phyloP scores from a whole-genome alignment of 805 yeast species.

The Komagataella phaffii region DNA sequence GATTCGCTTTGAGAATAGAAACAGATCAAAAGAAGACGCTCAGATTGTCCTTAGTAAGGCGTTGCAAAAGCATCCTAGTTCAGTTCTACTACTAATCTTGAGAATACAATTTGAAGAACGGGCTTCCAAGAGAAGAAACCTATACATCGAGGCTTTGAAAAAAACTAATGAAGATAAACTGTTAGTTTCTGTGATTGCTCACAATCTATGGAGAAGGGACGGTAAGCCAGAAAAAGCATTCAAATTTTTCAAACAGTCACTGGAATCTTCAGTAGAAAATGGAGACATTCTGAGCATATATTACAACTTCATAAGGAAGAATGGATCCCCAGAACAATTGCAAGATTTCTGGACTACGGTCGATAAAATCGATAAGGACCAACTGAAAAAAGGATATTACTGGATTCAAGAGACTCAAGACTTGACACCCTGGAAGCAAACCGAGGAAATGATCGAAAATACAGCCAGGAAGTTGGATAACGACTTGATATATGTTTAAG shows the following conservation, averaged over 20 bases:
- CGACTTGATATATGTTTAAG: neutral
- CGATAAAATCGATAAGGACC: neutral
- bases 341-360: slow-evolving; percentile 3
- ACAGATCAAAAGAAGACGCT: slow-evolving; percentile 37
- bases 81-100: slow-evolving; percentile 55
- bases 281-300: slow-evolving; percentile 77
- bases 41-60: slow-evolving; percentile 43
- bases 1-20: slow-evolving; percentile 40
- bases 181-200: slow-evolving; percentile 48
- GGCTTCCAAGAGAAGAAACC: slow-evolving; percentile 38
- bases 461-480: neutral
- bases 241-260: slow-evolving; percentile 64
- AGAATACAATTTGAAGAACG: slow-evolving; percentile 32
- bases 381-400: neutral
- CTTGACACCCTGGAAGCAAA: neutral
- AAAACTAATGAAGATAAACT: slow-evolving; percentile 44
- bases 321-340: slow-evolving; percentile 23
- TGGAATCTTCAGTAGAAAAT: slow-evolving; percentile 34
- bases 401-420: neutral
- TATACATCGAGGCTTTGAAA: slow-evolving; percentile 59
- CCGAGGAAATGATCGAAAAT: neutral
- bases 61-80: slow-evolving; percentile 39
- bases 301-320: slow-evolving; percentile 28
- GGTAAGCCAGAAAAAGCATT: slow-evolving; percentile 51
- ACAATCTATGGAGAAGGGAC: slow-evolving; percentile 43